phyloP scores from a whole-genome alignment of 306 rosid genomes.

The Malus domestica region ASM211411v1 NC_041804.1:27708501-27709000 shows the following conservation, averaged over 20 bases:
- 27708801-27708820: neutral
- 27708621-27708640: neutral
- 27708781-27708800: neutral
- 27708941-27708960: conserved; percentile 46
- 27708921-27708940: conserved; percentile 40
- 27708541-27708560: neutral
- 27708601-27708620: neutral
- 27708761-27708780: neutral
- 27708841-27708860: neutral
- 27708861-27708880: neutral
- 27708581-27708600: neutral
- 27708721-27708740: neutral
- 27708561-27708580: neutral
- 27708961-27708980: conserved; percentile 70
- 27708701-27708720: neutral
- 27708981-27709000: conserved; percentile 44
- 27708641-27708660: neutral
- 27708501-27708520: neutral
- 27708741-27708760: too few species aligned
- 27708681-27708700: neutral
- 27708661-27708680: neutral
- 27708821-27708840: neutral
- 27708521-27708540: neutral
- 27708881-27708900: neutral
- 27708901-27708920: conserved; percentile 30